Evolutionary conservation across 345 rosid genomes (phyloP), one percentile per base, ranked within the genome.

Genomic region (Corchorus capsularis): DNA sequence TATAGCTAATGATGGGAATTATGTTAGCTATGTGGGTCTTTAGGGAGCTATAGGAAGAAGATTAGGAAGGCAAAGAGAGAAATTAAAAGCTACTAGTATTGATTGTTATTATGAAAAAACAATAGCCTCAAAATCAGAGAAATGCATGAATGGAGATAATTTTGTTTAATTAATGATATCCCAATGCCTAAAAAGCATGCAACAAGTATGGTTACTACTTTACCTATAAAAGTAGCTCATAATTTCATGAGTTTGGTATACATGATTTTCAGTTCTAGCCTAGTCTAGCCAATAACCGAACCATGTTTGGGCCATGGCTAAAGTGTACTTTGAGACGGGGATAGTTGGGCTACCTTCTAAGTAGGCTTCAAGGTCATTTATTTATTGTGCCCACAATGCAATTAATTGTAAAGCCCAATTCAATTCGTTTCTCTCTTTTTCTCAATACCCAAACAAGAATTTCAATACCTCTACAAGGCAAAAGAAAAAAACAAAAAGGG

Each of bases 121-220:
- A 17, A 55, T 49, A 69, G 59, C 45, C 50, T 69, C 72, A 69
- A 69, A 69, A 69, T 69, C 59, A 69, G 72, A 32, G 72, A 69
- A 50, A 32, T 50, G 2, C 11, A 34, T 14, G 45, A 7, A 32
- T 0, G 0, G n/a, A 34, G 7, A 34, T 39, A 3, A 45, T 1
- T 34, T 60, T 13, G 0, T 60, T 32, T 4, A 22, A 59, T 59
- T 14, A 19, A 4, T 0, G 17, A 19, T 9, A 57, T 20, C 53
- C 7, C 68, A 39, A 20, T 45, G 17, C 54, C 35, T 45, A 65
- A 65, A 64, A 66, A 20, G 37, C 37, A 66, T 45, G 71, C 17
- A 66, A 20, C 54, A 11, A 39, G 47, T 47, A 63, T 63, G 63
- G 17, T 6, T 20, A 19, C 22, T 57, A 9, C 27, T 14, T 54